A percentile compares a stretch with the other conserved stretches of the same genome.
phyloP scores from a whole-genome alignment of 2,329 filamentous ascomycete genomes.

The Fusarium sp. region DNA sequence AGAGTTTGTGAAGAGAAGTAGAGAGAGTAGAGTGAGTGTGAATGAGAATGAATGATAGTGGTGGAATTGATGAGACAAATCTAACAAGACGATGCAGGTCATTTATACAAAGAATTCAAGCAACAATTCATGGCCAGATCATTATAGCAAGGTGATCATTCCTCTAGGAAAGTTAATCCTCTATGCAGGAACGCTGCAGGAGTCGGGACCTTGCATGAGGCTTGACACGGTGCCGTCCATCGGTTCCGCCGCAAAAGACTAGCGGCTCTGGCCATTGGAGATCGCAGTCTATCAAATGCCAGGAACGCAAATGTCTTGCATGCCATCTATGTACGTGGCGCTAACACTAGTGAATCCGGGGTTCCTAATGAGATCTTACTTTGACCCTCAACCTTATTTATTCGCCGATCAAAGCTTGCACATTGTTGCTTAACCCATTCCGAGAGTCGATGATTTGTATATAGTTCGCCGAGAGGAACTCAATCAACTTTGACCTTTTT shows the following conservation, averaged over 20 bases:
- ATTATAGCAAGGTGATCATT: background rate
- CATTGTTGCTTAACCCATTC: background rate
- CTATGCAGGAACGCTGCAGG: slow-evolving; percentile 18
- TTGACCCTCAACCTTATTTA: background rate
- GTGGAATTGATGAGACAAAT: background rate
- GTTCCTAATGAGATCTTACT: background rate
- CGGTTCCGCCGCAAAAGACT: slow-evolving; percentile 20
- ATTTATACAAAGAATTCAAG: slow-evolving; percentile 14
- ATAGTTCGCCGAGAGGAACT: fast-evolving
- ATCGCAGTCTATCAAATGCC: background rate
- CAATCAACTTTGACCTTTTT: background rate
- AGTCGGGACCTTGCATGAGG: slow-evolving; percentile 21
- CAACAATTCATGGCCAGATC: background rate
- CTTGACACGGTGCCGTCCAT: background rate
- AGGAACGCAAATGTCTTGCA: slow-evolving; percentile 1
- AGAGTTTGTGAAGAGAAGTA: background rate
- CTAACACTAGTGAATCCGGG: background rate
- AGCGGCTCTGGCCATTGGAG: slow-evolving; percentile 1
- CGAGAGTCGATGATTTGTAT: background rate
- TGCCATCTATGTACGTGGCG: slow-evolving; percentile 22
- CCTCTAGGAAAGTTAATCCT: background rate
- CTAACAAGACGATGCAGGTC: background rate
- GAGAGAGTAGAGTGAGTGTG: background rate
- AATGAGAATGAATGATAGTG: background rate
- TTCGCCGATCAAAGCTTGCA: background rate